Evolutionary conservation across 768 basidiomycete species (phyloP), one percentile per base, ranked within the genome.

Genomic region (Trametes meyenii): DNA sequence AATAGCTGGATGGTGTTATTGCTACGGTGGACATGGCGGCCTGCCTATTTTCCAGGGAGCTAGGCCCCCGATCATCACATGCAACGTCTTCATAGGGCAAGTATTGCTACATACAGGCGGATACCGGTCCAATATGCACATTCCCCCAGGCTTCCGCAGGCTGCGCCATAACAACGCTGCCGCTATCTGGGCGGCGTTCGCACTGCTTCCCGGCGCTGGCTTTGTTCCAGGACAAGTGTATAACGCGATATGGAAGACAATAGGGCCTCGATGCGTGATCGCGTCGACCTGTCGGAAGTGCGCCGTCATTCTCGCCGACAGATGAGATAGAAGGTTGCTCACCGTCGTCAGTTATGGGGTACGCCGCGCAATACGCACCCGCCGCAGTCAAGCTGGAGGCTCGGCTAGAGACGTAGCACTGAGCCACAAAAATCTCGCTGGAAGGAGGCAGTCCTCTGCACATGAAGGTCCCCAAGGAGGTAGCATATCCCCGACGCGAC

Each of bases 31-130:
- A 23, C 10, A 38, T 26, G 43, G 40, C 50, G 50, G 49, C 56
- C 29, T 33, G 8, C 29, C 29, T 33, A 33, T 33, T 33, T 42
- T 58, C 17, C 57, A 48, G 38, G 39, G 24, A 58, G 56, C 14
- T 26, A 10, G 26, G 12, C 50, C 16, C 29, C 26, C 38, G 56
- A 63, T 63, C 56, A 60, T 57, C 58, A 64, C 58, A 64, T 64
- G 61, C 12, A 57, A 23, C 39, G 38, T 10, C 62, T 21, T 24
- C 54, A 57, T 46, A 40, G 38, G 55, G 55, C 24, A 62, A 29
- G 19, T 45, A 43, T 35, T 42, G 38, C 53, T 44, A 43, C 26
- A 16, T 17, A 24, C 21, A 40, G 24, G 54, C 55, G 48, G 63
- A 52, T 60, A 50, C 49, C 13, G 35, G 24, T 42, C 58, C 53